Percentiles rank a stretch among this genome's conserved stretches.
phyloP scores from a whole-genome alignment of 1,284 basidiomycete genomes.

The Heterobasidion irregulare region DNA sequence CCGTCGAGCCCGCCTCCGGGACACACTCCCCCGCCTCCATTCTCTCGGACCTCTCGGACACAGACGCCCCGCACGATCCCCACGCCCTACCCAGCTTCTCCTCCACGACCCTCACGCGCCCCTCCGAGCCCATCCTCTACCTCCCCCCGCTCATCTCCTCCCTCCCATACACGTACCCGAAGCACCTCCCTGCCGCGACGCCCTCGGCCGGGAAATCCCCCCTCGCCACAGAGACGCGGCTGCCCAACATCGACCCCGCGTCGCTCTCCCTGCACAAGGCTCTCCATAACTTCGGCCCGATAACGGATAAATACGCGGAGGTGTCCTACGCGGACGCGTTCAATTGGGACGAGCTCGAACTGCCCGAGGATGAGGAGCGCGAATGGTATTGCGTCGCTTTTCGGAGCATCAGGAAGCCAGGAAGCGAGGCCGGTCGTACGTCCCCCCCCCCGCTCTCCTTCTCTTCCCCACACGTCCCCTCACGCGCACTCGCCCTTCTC shows the following conservation, averaged over 20 bases:
- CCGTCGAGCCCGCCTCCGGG: neutral
- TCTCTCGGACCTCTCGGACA: neutral
- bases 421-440: slow-evolving; percentile 62
- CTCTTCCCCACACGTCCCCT: neutral
- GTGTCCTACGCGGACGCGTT: slow-evolving; percentile 68
- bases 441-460: slow-evolving; percentile 15
- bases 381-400: slow-evolving; percentile 92
- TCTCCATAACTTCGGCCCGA: slow-evolving; percentile 67
- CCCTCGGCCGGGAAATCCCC: slow-evolving; percentile 8
- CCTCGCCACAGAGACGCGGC: slow-evolving; percentile 54
- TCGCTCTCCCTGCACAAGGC: slow-evolving; percentile 82
- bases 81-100: slow-evolving; percentile 53
- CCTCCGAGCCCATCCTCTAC: slow-evolving; percentile 53
- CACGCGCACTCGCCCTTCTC: neutral
- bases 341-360: slow-evolving; percentile 74
- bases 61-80: slow-evolving; percentile 32
- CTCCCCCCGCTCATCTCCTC: slow-evolving; percentile 76
- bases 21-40: slow-evolving; percentile 6
- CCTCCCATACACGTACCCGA: slow-evolving; percentile 33
- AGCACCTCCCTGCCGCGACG: slow-evolving; percentile 15
- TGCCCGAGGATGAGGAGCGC: slow-evolving; percentile 62
- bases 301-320: slow-evolving; percentile 53
- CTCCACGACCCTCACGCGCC: slow-evolving; percentile 23
- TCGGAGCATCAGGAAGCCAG: slow-evolving; percentile 67
- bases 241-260: slow-evolving; percentile 77